Conservation (phyloP, 2,329 filamentous ascomycete species). For the Apiospora marii region DNA sequence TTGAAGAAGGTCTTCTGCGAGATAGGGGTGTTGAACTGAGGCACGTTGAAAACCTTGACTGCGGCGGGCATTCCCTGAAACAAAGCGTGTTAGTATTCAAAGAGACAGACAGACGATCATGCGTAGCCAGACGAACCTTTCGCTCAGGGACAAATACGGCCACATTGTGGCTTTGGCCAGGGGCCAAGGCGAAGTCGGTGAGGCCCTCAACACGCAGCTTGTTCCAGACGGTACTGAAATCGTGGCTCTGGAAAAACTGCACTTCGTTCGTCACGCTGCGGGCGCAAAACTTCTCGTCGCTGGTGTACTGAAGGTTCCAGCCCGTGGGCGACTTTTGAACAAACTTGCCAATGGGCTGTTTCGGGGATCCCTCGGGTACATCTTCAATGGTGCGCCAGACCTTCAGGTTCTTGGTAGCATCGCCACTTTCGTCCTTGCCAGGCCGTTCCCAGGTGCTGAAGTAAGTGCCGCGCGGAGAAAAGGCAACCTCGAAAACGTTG, state of each 20-base stretch:
- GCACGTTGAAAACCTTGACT: constrained; percentile 94
- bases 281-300: constrained; percentile 92
- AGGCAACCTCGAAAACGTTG: constrained; percentile 93
- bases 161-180: constrained; percentile 88
- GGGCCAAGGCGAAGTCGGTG: constrained; percentile 86
- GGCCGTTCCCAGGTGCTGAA: constrained; percentile 97
- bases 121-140: constrained; percentile 69
- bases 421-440: constrained; percentile 89
- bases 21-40: constrained; percentile 80
- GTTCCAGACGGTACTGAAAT: constrained; percentile 90
- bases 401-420: constrained; percentile 96
- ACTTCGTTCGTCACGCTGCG: constrained; percentile 96
- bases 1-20: constrained; percentile 99
- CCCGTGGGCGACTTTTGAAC: constrained; percentile 95
- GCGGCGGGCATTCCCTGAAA: constrained; percentile 88
- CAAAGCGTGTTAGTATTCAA: constrained; percentile 34
- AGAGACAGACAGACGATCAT: not conserved
- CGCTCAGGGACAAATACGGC: constrained; percentile 95
- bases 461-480: constrained; percentile 91
- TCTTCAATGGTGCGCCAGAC: constrained; percentile 89
- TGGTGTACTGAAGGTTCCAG: constrained; percentile 97
- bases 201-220: constrained; percentile 94
- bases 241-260: constrained; percentile 91
- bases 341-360: constrained; percentile 83
- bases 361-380: constrained; percentile 65